Base-by-base conservation (phyloP, 345 rosid genomes). In the Firmiana major region DNA sequence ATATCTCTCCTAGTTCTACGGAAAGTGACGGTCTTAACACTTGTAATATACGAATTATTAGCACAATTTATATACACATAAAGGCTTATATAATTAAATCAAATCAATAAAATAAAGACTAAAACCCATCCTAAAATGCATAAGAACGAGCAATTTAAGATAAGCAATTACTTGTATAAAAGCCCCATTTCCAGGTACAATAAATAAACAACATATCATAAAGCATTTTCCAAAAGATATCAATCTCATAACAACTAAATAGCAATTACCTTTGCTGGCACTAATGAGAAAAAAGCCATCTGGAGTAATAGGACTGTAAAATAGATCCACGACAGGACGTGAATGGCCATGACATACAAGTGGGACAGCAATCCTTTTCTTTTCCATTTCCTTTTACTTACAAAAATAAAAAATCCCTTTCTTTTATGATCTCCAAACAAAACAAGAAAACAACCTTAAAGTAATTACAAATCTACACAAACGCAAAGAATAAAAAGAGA, bases 261-360 rank as follows among this genome's bases (percentile, higher is more conserved):
- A 4, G 31, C 0, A 66, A 71, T 66, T 77, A 92, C 97, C 97
- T 82, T 92, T 92, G 84, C 94, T 92, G 51, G 97, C 97, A 84
- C 93, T 92, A 57, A 92, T 88, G 82, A 92, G 90, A 72, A 92
- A 92, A 85, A 87, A 92, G 4, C 97, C 97, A 92, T 92, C 97
- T 13, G 93, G 97, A 68, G 97, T 90, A 53, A 85, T 79, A 55
- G 93, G 97, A 81, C 94, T 92, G 81, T 90, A 92, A 77, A 84
- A 85, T 16, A 92, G 86, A 88, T 87, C 94, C 69, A 92, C 93
- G 15, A 92, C 94, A 31, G 97, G 97, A 63, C 97, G 91, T n/a
- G 97, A 92, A 86, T 90, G 97, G 16, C 97, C 94, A 67, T 92
- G 97, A 85, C 94, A 92, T 8, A 92, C 92, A 80, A 92, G 84